Conservation (phyloP, 2,329 filamentous ascomycete species). For the Fusarium citri region DNA sequence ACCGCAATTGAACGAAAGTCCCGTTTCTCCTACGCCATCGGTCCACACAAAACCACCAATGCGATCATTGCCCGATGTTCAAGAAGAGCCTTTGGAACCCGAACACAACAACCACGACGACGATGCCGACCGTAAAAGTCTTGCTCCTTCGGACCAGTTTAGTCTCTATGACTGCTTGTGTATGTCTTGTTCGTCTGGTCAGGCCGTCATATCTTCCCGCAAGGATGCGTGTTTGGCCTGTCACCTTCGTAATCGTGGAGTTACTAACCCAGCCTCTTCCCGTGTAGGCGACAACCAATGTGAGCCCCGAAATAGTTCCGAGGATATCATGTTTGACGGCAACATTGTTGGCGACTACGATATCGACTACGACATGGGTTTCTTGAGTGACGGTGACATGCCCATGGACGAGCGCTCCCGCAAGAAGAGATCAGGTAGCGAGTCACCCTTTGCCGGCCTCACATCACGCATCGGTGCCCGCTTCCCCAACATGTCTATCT, state of each 20-base stretch:
- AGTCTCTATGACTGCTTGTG: constrained; percentile 77
- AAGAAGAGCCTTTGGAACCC: constrained; percentile 82
- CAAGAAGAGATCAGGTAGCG: constrained; percentile 68
- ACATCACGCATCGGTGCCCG: constrained; percentile 74
- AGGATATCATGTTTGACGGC: constrained; percentile 52
- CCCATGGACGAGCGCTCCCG: constrained; percentile 57
- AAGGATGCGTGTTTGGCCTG: constrained; percentile 14
- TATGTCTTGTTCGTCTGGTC: constrained; percentile 60
- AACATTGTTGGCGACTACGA: constrained; percentile 58
- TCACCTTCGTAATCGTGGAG: constrained; percentile 14
- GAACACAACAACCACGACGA: constrained; percentile 58
- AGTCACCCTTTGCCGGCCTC: constrained; percentile 71
- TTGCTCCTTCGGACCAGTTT: constrained; percentile 53
- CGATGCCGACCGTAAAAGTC: constrained; percentile 61
- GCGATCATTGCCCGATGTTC: constrained; percentile 80
- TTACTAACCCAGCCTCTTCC: constrained; percentile 28
- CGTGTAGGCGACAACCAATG: constrained; percentile 70
- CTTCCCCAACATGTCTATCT: constrained; percentile 64
- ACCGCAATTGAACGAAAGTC: constrained; percentile 58
- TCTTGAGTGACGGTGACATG: constrained; percentile 73
- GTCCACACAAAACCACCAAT: constrained; percentile 66
- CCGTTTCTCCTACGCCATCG: constrained; percentile 63
- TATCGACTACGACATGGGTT: constrained; percentile 74
- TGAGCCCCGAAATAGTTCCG: constrained; percentile 63
- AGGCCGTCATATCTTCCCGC: constrained; percentile 3